Conservation (phyloP, 116 monocot genomes). For the Iris pallida region DNA sequence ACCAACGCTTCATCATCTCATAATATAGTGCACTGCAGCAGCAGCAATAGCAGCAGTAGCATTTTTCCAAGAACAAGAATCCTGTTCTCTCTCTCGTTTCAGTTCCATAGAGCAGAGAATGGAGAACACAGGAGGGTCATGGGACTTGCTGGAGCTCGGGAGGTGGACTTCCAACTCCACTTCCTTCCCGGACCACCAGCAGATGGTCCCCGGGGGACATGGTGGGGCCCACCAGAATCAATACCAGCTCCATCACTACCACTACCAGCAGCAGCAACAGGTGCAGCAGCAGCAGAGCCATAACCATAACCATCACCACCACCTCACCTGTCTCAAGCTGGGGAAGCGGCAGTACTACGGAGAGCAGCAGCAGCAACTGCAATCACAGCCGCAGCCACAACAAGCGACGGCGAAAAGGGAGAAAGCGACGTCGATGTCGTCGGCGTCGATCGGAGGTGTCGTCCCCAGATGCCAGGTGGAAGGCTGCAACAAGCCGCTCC, state of each 20-base stretch:
- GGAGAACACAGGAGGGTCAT: neutral
- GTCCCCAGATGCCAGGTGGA: conserved; percentile 21
- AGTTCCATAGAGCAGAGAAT: neutral
- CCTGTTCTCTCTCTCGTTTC: neutral
- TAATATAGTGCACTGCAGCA: neutral
- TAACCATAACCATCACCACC: neutral
- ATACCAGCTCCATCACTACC: neutral
- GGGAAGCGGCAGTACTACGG: conserved; percentile 22
- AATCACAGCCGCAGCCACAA: neutral
- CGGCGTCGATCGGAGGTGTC: no score
- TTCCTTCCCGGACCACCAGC: neutral
- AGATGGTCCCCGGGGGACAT: neutral
- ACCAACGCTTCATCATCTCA: neutral
- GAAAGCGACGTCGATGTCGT: neutral
- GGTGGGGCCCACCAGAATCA: neutral
- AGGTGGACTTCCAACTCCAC: neutral
- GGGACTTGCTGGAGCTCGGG: neutral
- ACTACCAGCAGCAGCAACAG: neutral
- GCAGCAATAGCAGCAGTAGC: neutral
- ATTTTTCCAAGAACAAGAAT: neutral
- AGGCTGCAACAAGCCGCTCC: conserved; percentile 7
- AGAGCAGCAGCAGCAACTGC: no score
- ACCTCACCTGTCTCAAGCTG: conserved; percentile 15
- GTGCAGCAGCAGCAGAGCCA: neutral
- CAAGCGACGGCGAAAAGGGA: neutral